Evolutionary conservation across 1,284 basidiomycete genomes (phyloP).

Genomic region (Lentinula novae-zelandiae): DNA sequence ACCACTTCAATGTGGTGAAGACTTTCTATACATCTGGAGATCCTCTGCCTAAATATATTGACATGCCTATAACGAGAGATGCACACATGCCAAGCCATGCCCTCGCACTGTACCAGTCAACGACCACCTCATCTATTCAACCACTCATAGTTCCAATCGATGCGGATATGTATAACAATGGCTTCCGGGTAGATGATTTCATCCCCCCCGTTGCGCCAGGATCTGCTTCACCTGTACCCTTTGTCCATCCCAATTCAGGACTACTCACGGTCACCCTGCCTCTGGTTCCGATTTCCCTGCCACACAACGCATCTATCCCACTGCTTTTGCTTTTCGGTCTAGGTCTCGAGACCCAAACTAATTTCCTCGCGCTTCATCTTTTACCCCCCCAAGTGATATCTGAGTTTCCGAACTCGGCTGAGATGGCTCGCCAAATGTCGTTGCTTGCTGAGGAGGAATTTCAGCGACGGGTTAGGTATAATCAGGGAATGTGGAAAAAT

Average conservation of each 20-base stretch:
- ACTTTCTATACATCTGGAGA: constrained; percentile 22
- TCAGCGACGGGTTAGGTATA: constrained; percentile 31
- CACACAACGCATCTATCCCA: constrained; percentile 35
- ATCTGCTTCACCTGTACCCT: constrained; percentile 29
- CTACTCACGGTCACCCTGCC: constrained; percentile 31
- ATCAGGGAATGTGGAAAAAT: constrained; percentile 51
- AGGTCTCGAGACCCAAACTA: constrained; percentile 34
- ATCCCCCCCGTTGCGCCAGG: constrained; percentile 27
- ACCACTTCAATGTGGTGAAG: constrained; percentile 40
- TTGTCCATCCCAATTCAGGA: constrained; percentile 17
- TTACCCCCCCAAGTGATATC: constrained; percentile 39
- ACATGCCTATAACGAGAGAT: constrained; percentile 37
- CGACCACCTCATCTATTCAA: constrained; percentile 23
- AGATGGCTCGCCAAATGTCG: constrained; percentile 49
- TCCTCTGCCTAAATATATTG: constrained; percentile 34
- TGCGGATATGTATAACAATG: constrained; percentile 34
- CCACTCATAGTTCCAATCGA: constrained; percentile 46
- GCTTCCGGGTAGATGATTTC: constrained; percentile 36
- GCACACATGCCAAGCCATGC: constrained; percentile 46
- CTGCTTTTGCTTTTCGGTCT: constrained; percentile 41
- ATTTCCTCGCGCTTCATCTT: constrained; percentile 34
- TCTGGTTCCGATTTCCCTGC: constrained; percentile 34
- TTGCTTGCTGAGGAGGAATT: constrained; percentile 29
- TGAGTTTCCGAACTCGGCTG: constrained; percentile 49
- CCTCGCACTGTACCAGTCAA: constrained; percentile 36